phyloP scores from a whole-genome alignment of 371 early-diverging fungal species.

The Chytridium lagenaria region DNA sequence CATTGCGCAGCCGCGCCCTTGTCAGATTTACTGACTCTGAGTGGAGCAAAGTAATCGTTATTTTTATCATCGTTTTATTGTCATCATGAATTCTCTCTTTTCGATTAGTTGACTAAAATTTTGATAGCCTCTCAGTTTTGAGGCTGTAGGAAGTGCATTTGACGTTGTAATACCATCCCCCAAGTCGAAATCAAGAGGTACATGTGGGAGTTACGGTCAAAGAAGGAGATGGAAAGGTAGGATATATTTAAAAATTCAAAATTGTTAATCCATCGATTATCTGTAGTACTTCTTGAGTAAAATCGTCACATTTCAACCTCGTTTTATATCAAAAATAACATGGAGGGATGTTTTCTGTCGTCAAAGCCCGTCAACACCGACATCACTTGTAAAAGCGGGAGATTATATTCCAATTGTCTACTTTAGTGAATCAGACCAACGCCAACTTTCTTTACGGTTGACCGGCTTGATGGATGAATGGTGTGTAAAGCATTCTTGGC shows the following conservation, averaged over 20 bases:
- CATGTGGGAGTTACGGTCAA: slow-evolving; percentile 86
- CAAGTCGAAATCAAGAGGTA: slow-evolving; percentile 60
- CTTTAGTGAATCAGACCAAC: slow-evolving; percentile 54
- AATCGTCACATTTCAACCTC: slow-evolving; percentile 88
- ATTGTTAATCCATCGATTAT: too few species aligned
- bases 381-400: slow-evolving; percentile 60
- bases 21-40: slow-evolving; percentile 80
- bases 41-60: slow-evolving; percentile 71
- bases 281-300: slow-evolving; percentile 72
- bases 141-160: slow-evolving; percentile 88
- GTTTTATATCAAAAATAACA: slow-evolving; percentile 90
- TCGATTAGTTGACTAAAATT: not conserved
- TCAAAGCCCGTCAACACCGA: slow-evolving; percentile 67
- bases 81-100: not conserved
- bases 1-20: slow-evolving; percentile 76
- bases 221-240: slow-evolving; percentile 77
- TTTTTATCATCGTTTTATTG: slow-evolving; percentile 5
- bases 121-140: slow-evolving; percentile 85
- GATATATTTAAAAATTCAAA: too few species aligned
- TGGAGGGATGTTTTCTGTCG: slow-evolving; percentile 76
- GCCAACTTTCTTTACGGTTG: slow-evolving; percentile 73
- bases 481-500: slow-evolving; percentile 44
- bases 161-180: slow-evolving; percentile 75
- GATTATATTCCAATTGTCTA: slow-evolving; percentile 70
- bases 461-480: slow-evolving; percentile 77